Base-by-base conservation (phyloP, 2,329 filamentous ascomycete species). In the Sarocladium strictum region DNA sequence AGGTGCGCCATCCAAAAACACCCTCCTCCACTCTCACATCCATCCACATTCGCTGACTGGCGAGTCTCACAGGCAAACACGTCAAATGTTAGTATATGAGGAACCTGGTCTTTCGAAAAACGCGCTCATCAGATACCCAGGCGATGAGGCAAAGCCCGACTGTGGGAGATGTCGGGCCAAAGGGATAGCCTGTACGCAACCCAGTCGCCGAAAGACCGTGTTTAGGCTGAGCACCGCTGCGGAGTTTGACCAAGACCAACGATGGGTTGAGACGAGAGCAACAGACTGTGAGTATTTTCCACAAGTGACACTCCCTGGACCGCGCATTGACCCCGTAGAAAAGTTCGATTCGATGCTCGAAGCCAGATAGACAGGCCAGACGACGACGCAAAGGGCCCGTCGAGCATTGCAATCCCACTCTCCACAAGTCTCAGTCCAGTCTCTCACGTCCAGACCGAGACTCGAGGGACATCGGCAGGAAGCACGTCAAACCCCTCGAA, bases 61-160 rank as follows among this genome's bases (percentile, higher is more conserved):
- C 41, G 32, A 4, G 3, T 49, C 11, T 17, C 24, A 21, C 26
- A 63, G 62, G 62, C 49, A 61, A 61, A 52, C 62, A 63, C 40
- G 60, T 62, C 38, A 62, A 62, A 57, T 63, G 62, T 63, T 35
- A 54, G 62, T 2, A 11, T 21, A 15, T 2, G 24, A 33, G 14
- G 33, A 17, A 15, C 12, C 5, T n/a, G 9, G 15, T 26, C 17
- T 7, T 35, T 27, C 9, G 17, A 17, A 10, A 53, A n/a, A 17
- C 33, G 19, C 33, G 2, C 35, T 19, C 17, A 21, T 53, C 17
- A n/a, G 9, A 49, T 9, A 3, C 5, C 0, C 43, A 73, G 69
- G 71, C 40, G 71, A 73, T 40, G 69, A 73, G 54, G 64, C 65
- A n/a, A 64, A 63, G 2, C 71, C 71, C 2, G 64, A 59, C 38